Evolutionary conservation across 192 early-diverging fungal species (phyloP).

Genomic region (Glomus cerebriforme): DNA sequence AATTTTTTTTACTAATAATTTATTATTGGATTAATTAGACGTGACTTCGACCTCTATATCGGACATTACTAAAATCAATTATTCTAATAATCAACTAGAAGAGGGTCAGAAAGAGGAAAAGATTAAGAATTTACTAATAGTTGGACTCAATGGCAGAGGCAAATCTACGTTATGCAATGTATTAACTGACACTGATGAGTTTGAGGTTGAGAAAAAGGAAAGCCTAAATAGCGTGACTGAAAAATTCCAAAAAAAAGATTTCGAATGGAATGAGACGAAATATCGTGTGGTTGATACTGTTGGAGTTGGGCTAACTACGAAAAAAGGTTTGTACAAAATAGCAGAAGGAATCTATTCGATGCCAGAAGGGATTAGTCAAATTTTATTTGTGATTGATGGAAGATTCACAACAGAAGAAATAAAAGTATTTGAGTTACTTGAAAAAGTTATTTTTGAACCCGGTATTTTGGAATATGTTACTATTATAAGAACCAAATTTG

Average conservation of each 20-base stretch:
- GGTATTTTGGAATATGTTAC: not conserved
- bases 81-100: too few species aligned
- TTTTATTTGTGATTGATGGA: not conserved
- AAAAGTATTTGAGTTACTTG: not conserved
- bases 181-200: not conserved
- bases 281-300: not conserved
- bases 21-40: too few species aligned
- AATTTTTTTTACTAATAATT: too few species aligned
- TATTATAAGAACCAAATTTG: not conserved
- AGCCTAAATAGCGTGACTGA: not conserved
- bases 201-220: not conserved
- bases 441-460: slow-evolving; percentile 9
- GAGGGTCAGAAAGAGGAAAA: not conserved
- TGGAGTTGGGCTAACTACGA: not conserved
- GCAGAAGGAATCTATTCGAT: too few species aligned
- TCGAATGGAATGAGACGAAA: not conserved
- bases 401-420: not conserved
- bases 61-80: too few species aligned
- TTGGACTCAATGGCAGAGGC: not conserved
- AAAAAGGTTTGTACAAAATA: not conserved
- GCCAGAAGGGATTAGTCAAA: not conserved
- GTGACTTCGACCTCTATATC: too few species aligned
- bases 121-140: not conserved
- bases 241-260: not conserved
- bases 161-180: slow-evolving; percentile 18